Base-by-base conservation (phyloP, 805 yeast species). In the Candida insectalens region DNA sequence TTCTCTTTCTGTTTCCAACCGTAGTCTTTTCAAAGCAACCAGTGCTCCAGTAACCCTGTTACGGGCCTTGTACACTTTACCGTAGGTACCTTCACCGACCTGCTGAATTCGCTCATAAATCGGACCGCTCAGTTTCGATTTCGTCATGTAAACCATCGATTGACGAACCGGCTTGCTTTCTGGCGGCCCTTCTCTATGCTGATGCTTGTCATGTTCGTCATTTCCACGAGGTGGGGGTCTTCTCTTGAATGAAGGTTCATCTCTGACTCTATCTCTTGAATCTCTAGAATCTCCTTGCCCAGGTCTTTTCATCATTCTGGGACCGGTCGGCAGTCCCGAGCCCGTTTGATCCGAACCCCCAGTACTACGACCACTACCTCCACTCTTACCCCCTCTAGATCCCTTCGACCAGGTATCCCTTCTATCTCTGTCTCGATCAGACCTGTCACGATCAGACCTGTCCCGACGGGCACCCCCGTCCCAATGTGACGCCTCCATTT, bases 31-130 rank as follows among this genome's bases (percentile, higher is more conserved):
- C 49, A 92, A 62, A 1, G 98, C 98, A n/a, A 87, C 92, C 43
- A 69, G 60, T 37, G 71, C 75, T 2, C 72, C 67, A 0, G 95
- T 83, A 4, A 72, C 61, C 12, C 60, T 59, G 52, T 92, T 87
- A 32, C 63, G 65, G 0, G 96, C 95, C 51, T 87, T 85, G 61
- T 82, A 87, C 15, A 92, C 99, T 53, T 84, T 87, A 14, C 98
- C 98, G 55, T 92, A 92, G 0, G 97, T 92, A 7, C 98, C 98
- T 58, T 92, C 97, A n/a, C 98, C 98, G 4, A 92, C 97, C 51
- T 92, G 97, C 27, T 73, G 68, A 1, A 83, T 73, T 35, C 88
- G 64, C 42, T 79, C 78, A 53, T 81, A 85, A 2, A 71, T 51
- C 9, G 67, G 66, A 2, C 55, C 45, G 5, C 53, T 38, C 20